Evolutionary conservation across 176 grass and related monocot species (phyloP), one percentile per base, ranked within the genome.

Genomic region (Bothriochloa decipiens): DNA sequence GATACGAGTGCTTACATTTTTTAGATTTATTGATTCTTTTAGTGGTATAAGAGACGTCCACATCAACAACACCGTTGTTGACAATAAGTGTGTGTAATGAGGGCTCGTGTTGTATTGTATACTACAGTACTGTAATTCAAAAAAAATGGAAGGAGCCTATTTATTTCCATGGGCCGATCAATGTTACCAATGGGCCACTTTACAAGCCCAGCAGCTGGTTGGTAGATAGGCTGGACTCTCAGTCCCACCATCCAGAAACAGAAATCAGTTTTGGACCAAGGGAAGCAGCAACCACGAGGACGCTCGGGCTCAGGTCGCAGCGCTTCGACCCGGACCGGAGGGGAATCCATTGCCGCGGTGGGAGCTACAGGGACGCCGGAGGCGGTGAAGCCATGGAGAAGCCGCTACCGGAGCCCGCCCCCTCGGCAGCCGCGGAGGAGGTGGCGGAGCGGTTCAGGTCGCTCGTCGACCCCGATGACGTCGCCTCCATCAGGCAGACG

Each of bases 361-460:
- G 11, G 20, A 39, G 32, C 52, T 37, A 36, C 76, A 27, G 12
- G 43, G 43, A 20, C 60, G 26, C 18, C 37, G 15, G 27, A 35
- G 52, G 57, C n/a, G 63, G 52, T 8, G 33, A n/a, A 17, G 28
- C 78, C 0, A 86, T 87, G 89, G 86, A 85, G 69, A 77, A 72
- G 61, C 26, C 82, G 79, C 52, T 67, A 75, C 61, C 66, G 75
- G 72, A 87, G 86, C 74, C 68, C 16, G 80, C 86, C 18, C 61
- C 47, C 53, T 87, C 86, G 55, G 89, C 96, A 23, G 92, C 89
- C n/a, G 80, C 80, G 71, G 66, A 80, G 49, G 96, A 98, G 81
- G 89, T 92, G 14, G 87, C 91, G 20, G 83, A 29, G 20, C 78
- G 78, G 86, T 94, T 99, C 79, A 68, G 86, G 69, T 85, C 90